Conservation (phyloP, 495 filamentous ascomycete species). For the Trypethelium eluteriae region DNA sequence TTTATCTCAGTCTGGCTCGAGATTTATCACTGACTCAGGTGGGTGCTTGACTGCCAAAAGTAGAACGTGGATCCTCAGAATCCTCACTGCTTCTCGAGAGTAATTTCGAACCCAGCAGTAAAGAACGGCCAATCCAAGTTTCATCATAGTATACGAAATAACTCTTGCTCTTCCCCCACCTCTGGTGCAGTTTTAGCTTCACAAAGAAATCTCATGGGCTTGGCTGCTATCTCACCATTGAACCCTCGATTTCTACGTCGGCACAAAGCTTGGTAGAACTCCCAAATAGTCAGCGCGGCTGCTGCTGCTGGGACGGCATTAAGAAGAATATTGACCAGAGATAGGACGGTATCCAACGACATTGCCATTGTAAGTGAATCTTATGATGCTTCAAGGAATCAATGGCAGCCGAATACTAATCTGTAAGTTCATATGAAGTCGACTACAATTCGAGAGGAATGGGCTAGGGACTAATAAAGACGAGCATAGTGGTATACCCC, state of each 20-base stretch:
- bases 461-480: not conserved
- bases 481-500: not conserved
- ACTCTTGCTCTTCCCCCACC: not conserved
- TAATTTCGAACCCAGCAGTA: not conserved
- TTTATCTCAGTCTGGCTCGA: too few species aligned
- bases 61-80: not conserved
- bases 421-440: not conserved
- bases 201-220: not conserved
- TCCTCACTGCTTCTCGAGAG: not conserved
- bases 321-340: not conserved
- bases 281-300: not conserved
- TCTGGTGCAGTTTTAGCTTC: not conserved
- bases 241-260: not conserved
- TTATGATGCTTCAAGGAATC: not conserved
- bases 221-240: not conserved
- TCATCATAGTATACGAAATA: not conserved
- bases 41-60: too few species aligned
- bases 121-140: not conserved
- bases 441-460: too few species aligned
- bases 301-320: not conserved
- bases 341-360: not conserved
- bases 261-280: not conserved
- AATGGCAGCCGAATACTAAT: not conserved
- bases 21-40: too few species aligned
- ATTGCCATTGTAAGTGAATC: not conserved